phyloP scores from a whole-genome alignment of 1,139 yeast species.

The Magnusiomyces magnusii region DNA sequence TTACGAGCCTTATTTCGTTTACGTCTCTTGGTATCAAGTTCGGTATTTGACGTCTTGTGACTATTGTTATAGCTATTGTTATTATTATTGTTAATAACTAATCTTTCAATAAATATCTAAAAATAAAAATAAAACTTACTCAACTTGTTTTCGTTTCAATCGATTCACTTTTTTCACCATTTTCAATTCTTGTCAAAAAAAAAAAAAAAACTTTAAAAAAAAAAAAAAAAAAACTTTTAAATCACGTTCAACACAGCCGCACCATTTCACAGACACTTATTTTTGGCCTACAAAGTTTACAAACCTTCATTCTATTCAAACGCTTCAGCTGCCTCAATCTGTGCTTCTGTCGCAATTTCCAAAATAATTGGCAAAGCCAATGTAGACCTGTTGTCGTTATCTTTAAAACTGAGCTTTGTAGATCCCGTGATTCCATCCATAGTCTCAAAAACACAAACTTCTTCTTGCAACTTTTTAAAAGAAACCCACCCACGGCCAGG shows the following conservation, averaged over 20 bases:
- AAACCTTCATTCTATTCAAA: not conserved
- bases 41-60: not conserved
- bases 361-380: not conserved
- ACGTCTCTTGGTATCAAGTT: not conserved
- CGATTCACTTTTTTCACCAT: not conserved
- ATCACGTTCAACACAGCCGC: too few species aligned
- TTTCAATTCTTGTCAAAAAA: too few species aligned
- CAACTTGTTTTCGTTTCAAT: too few species aligned
- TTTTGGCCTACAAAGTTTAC: too few species aligned
- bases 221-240: too few species aligned
- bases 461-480: slow-evolving; percentile 34
- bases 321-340: not conserved
- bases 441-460: slow-evolving; percentile 12
- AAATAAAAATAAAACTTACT: not conserved
- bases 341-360: not conserved
- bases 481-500: slow-evolving; percentile 52
- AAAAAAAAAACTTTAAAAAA: too few species aligned
- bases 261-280: too few species aligned
- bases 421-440: not conserved
- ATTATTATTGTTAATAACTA: not conserved
- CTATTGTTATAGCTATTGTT: not conserved
- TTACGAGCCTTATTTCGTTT: slow-evolving; percentile 8
- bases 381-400: not conserved
- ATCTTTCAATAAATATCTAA: not conserved
- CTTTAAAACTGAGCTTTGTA: not conserved